phyloP scores from a whole-genome alignment of 2,329 filamentous ascomycete genomes.

The Arthrobotrys megalospora region DNA sequence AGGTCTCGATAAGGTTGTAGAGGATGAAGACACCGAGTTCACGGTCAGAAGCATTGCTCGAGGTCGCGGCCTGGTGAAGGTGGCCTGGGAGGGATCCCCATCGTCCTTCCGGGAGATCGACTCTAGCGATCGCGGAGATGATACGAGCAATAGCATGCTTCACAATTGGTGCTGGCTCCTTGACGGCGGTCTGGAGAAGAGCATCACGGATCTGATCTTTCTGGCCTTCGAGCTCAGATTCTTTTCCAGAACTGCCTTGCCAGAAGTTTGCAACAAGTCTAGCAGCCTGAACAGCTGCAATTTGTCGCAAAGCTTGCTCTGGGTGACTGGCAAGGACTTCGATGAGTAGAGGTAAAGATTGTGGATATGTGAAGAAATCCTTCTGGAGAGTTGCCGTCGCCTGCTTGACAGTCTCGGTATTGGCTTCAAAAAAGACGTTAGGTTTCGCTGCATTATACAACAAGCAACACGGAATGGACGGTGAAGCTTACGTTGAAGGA shows the following conservation, averaged over 20 bases:
- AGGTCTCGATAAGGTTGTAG: slow-evolving; percentile 89
- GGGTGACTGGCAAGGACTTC: slow-evolving; percentile 87
- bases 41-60: slow-evolving; percentile 81
- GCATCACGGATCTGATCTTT: slow-evolving; percentile 85
- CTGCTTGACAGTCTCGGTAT: slow-evolving; percentile 89
- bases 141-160: slow-evolving; percentile 90
- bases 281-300: slow-evolving; percentile 90
- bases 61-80: slow-evolving; percentile 84
- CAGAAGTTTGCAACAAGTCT: slow-evolving; percentile 89
- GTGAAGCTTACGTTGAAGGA: slow-evolving; percentile 53
- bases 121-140: slow-evolving; percentile 85
- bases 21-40: slow-evolving; percentile 95
- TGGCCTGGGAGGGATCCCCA: slow-evolving; percentile 85
- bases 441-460: slow-evolving; percentile 33
- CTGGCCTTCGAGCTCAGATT: slow-evolving; percentile 75
- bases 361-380: slow-evolving; percentile 89
- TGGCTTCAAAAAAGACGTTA: slow-evolving; percentile 73
- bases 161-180: slow-evolving; percentile 81
- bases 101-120: slow-evolving; percentile 88
- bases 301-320: slow-evolving; percentile 82
- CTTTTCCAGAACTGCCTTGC: slow-evolving; percentile 67
- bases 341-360: slow-evolving; percentile 86
- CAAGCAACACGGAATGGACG: slow-evolving; percentile 27
- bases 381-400: slow-evolving; percentile 92
- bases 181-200: slow-evolving; percentile 85